phyloP scores from a whole-genome alignment of 1,284 basidiomycete species.

The Erythrobasidium hasegawianum region DNA sequence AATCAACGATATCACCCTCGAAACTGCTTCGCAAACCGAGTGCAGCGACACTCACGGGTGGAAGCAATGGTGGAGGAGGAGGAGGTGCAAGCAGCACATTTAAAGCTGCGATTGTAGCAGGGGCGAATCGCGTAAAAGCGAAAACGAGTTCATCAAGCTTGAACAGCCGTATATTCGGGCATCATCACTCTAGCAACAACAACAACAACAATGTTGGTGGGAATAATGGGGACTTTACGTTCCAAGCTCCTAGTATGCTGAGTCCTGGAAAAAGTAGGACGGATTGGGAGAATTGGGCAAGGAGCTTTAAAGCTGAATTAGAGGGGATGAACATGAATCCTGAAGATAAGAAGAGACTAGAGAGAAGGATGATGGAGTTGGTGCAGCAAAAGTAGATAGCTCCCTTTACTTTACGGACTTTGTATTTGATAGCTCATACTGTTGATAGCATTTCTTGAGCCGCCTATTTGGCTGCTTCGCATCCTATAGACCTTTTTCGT shows the following conservation, averaged over 20 bases:
- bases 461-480: too few relatives aligned
- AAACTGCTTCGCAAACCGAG: background rate
- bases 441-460: too few relatives aligned
- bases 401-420: too few relatives aligned
- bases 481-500: too few relatives aligned
- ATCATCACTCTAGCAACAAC: background rate
- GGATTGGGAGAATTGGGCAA: slow-evolving; percentile 3
- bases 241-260: background rate
- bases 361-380: background rate
- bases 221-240: background rate
- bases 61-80: background rate
- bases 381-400: background rate
- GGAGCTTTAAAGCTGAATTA: background rate
- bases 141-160: background rate
- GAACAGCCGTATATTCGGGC: background rate
- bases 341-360: background rate
- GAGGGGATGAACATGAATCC: background rate
- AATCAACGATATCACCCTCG: background rate
- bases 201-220: background rate
- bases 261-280: background rate
- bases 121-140: background rate
- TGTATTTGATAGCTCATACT: too few relatives aligned
- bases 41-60: background rate
- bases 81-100: background rate
- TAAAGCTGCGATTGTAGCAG: slow-evolving; percentile 2